Conservation (phyloP, 2,329 filamentous ascomycete genomes). For the Epichloe amarillans region DNA sequence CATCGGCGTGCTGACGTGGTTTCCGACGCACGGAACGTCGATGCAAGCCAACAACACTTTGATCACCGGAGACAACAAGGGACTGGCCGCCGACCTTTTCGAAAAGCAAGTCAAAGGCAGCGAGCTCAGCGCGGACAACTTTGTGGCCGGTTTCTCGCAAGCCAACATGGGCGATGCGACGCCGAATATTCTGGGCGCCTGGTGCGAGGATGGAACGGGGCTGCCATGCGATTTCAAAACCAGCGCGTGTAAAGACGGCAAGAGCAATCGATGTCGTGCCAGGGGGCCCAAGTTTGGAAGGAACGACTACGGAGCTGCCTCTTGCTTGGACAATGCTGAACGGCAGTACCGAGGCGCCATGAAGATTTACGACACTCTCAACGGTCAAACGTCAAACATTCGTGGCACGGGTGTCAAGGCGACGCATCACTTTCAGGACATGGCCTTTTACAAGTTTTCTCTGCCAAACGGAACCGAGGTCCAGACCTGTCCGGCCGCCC, state of each 20-base stretch:
- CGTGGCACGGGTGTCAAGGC: conserved; percentile 55
- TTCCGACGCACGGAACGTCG: conserved; percentile 80
- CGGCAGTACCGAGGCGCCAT: conserved; percentile 50
- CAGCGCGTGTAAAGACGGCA: conserved; percentile 62
- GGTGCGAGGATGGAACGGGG: conserved; percentile 71
- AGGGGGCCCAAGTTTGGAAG: conserved; percentile 53
- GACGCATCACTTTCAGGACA: conserved; percentile 70
- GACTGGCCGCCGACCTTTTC: conserved; percentile 71
- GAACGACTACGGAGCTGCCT: conserved; percentile 57
- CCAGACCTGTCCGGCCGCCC: conserved; percentile 67
- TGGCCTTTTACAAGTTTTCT: conserved; percentile 58
- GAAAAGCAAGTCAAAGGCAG: conserved; percentile 52
- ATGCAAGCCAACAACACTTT: conserved; percentile 84
- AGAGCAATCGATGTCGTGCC: conserved; percentile 54
- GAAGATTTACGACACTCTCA: conserved; percentile 36
- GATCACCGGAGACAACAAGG: conserved; percentile 85
- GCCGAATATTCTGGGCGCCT: conserved; percentile 72
- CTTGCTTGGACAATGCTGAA: conserved; percentile 61
- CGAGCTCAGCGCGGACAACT: conserved; percentile 46
- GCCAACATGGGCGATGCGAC: conserved; percentile 82
- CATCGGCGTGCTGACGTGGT: conserved; percentile 78
- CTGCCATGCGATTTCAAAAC: conserved; percentile 57
- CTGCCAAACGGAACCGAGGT: conserved; percentile 59
- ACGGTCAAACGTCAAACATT: conserved; percentile 33
- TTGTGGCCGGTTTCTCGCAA: conserved; percentile 85